A percentile compares a stretch with the other conserved stretches of the same genome.
Conservation (phyloP, 345 rosid genomes). For the Arabidopsis suecica region DNA sequence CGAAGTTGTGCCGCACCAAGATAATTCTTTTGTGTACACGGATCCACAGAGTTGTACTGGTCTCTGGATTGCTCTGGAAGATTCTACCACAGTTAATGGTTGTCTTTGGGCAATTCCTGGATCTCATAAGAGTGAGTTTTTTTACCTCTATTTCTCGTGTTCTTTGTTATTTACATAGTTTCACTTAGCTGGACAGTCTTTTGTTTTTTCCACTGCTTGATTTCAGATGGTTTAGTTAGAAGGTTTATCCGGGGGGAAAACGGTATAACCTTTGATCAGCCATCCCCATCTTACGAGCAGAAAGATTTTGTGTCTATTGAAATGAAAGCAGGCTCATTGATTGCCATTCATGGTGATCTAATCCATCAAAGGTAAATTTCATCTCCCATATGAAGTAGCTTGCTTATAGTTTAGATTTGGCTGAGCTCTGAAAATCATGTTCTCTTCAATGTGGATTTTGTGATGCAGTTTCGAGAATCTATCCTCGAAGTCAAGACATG, state of each 20-base stretch:
- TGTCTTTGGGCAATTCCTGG: conserved; percentile 99
- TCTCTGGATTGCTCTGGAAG: conserved; percentile 96
- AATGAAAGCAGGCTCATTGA: conserved; percentile 92
- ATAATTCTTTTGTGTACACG: conserved; percentile 85
- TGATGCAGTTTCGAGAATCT: conserved; percentile 76
- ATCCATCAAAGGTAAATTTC: conserved; percentile 82
- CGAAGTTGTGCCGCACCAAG: conserved; percentile 96
- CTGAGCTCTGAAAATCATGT: not conserved
- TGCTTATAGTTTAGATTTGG: conserved; percentile 1
- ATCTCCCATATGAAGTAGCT: conserved; percentile 16
- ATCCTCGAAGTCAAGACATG: conserved; percentile 84
- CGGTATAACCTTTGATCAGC: conserved; percentile 77
- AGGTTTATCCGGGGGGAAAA: conserved; percentile 79
- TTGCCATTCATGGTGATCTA: conserved; percentile 88
- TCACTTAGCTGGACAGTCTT: conserved; percentile 7
- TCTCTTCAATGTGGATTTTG: conserved; percentile 5
- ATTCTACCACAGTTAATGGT: conserved; percentile 78
- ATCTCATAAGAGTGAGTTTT: conserved; percentile 76
- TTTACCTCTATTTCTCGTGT: conserved; percentile 9
- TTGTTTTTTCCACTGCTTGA: not conserved
- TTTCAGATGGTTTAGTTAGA: conserved; percentile 89
- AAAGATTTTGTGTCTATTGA: conserved; percentile 86
- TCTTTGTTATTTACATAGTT: conserved; percentile 28
- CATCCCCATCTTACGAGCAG: conserved; percentile 77
- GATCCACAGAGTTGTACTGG: conserved; percentile 92